Evolutionary conservation across 2,329 filamentous ascomycete genomes (phyloP).

Genomic region (Aspergillus sp.): DNA sequence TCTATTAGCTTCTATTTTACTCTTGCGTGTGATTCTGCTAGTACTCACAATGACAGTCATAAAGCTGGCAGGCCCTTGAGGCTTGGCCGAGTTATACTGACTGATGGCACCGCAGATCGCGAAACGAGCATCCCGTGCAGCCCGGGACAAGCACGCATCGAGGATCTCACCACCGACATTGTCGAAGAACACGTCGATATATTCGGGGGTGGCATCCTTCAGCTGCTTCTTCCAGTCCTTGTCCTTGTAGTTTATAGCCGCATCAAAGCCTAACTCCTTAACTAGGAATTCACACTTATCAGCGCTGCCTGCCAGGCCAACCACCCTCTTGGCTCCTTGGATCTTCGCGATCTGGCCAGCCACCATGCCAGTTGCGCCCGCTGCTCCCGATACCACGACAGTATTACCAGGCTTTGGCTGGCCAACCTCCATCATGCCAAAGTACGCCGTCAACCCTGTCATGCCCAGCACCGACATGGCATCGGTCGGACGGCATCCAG

Average conservation of each 20-base stretch:
- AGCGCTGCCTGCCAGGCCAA: constrained; percentile 62
- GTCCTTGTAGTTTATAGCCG: constrained; percentile 66
- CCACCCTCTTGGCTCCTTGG: constrained; percentile 57
- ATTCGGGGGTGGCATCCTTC: constrained; percentile 52
- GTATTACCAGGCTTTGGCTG: constrained; percentile 65
- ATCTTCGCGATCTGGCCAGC: constrained; percentile 75
- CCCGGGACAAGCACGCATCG: constrained; percentile 60
- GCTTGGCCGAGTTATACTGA: constrained; percentile 59
- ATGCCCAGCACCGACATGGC: constrained; percentile 59
- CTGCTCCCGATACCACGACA: constrained; percentile 73
- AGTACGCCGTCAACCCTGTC: constrained; percentile 72
- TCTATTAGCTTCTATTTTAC: no score
- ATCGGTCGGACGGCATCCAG: constrained; percentile 52
- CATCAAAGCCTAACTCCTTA: constrained; percentile 62
- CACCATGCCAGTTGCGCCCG: constrained; percentile 71
- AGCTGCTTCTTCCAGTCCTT: constrained; percentile 57
- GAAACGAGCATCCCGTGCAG: constrained; percentile 60
- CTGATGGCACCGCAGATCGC: constrained; percentile 68
- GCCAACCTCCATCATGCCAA: constrained; percentile 66
- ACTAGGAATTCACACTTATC: constrained; percentile 65
- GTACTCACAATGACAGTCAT: constrained; percentile 36
- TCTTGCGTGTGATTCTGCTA: no score
- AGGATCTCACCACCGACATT: constrained; percentile 70
- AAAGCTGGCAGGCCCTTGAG: constrained; percentile 51
- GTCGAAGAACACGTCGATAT: constrained; percentile 69